These are phyloP conservation scores for Tinospora cordifolia DNA, from an alignment of 164 flowering plant species.

Conservation along the genomic window DNA sequence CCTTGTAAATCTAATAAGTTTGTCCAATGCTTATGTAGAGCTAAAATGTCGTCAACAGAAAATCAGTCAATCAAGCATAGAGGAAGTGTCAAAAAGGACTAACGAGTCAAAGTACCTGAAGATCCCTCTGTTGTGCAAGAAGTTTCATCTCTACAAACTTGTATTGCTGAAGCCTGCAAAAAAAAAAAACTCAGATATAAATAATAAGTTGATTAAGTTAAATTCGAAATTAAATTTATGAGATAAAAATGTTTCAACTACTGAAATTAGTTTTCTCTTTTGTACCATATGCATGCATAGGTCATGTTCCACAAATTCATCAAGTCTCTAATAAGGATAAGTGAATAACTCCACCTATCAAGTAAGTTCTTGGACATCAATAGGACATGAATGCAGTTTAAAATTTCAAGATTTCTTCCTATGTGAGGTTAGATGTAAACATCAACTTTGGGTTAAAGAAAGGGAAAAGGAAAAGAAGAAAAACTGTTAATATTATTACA, in stretches of 20 bases:
- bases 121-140: too few relatives aligned
- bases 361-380: background rate
- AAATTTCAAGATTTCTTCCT: background rate
- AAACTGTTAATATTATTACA: too few relatives aligned
- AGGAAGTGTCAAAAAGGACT: background rate
- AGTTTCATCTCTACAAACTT: slow-evolving; percentile 82
- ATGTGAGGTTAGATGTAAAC: background rate
- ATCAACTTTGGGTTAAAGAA: background rate
- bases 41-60: background rate
- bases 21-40: background rate
- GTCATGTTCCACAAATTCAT: background rate
- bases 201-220: background rate
- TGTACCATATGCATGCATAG: background rate
- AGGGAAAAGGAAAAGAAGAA: too few relatives aligned
- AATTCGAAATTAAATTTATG: background rate
- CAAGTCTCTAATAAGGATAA: too few relatives aligned
- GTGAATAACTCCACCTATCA: too few relatives aligned
- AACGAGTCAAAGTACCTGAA: slow-evolving; percentile 15
- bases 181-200: background rate
- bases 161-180: slow-evolving; percentile 74
- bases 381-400: background rate
- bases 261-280: background rate
- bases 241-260: background rate
- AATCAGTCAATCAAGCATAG: background rate
- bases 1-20: background rate